Evolutionary conservation across 148 eudicot genomes (phyloP).

Genomic region (Amaranthus cruentus): DNA sequence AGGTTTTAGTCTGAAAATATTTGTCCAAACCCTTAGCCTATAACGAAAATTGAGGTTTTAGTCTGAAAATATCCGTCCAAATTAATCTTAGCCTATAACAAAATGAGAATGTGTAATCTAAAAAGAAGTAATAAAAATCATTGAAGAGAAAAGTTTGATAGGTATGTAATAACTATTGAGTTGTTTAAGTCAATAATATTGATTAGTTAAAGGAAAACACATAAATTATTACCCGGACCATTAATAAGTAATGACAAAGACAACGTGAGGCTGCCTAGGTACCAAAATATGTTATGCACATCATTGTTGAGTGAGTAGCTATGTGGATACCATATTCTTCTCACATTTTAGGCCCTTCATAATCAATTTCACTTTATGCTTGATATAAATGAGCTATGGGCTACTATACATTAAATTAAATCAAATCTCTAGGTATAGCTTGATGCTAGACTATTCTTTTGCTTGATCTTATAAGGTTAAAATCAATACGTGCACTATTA

Average conservation of each 20-base stretch:
- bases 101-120: too few relatives aligned
- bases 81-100: too few relatives aligned
- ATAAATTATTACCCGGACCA: background rate
- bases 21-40: too few relatives aligned
- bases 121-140: background rate
- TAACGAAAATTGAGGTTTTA: too few relatives aligned
- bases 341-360: background rate
- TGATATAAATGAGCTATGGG: slow-evolving; percentile 4
- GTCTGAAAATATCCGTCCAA: too few relatives aligned
- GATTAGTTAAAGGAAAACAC: background rate
- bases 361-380: background rate
- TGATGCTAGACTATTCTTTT: background rate
- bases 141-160: background rate
- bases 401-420: background rate
- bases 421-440: too few relatives aligned
- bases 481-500: background rate
- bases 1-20: too few relatives aligned
- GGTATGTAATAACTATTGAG: background rate
- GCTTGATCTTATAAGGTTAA: background rate
- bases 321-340: background rate
- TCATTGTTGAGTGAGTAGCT: background rate
- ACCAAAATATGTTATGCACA: background rate
- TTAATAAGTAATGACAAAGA: slow-evolving; percentile 5
- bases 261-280: background rate
- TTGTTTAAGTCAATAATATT: slow-evolving; percentile 1